Evolutionary conservation across 2,329 filamentous ascomycete species (phyloP), one percentile per base, ranked within the genome.

Genomic region (Aspergillus felis): DNA sequence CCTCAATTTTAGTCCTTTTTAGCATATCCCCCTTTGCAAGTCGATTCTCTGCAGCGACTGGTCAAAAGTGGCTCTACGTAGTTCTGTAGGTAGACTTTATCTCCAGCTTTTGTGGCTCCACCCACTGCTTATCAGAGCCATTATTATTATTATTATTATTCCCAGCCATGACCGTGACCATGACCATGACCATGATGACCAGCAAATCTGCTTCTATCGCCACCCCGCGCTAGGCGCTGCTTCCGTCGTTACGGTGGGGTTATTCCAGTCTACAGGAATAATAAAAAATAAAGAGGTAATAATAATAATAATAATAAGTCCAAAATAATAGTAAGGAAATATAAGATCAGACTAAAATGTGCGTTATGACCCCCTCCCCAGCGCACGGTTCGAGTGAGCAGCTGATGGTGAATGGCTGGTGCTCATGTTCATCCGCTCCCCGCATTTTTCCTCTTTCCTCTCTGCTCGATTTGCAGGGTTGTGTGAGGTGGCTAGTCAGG

Each of bases 121-220:
- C 51, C 82, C 56, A 42, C 74, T 74, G 57, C 69, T 71, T 65
- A 72, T 69, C 64, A 66, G 66, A 66, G 66, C 27, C 56, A 28
- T 48, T 41, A 29, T 22, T 22, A 22, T 10, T 29, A 29, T 48
- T 41, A 29, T 10, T 29, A 29, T 14, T 14, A 2, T 4, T 32
- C 10, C 12, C 29, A 32, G 29, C 12, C 29, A 32, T 32, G 29
- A 32, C 4, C 32, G 10, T 48, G n/a, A n/a, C n/a, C n/a, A n/a
- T n/a, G n/a, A n/a, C 12, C 29, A 32, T 32, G 41, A 28, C 22
- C 29, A 44, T 24, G 53, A 47, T 28, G 32, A 28, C 29, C 53
- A 58, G 52, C 56, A 55, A 58, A 49, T 53, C 49, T 50, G 35
- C 42, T 54, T 50, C 14, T 54, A 57, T 62, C 55, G 60, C 60